A percentile compares a stretch with the other conserved stretches of the same genome.
phyloP scores from a whole-genome alignment of 441 rosid genomes.

The Mallotus repandus region DNA sequence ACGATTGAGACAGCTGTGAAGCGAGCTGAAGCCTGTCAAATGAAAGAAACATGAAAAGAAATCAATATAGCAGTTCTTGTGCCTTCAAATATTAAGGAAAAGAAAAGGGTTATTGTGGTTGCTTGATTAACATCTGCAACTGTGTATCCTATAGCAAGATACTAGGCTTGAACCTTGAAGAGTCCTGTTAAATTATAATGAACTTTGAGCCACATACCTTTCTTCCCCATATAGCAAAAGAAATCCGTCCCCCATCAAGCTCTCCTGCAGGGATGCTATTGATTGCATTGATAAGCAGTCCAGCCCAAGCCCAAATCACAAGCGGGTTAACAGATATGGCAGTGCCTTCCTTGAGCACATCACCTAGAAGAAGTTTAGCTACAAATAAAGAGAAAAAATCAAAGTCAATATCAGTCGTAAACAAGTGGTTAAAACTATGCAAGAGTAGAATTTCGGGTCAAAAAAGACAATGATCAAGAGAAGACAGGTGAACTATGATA shows the following conservation, averaged over 20 bases:
- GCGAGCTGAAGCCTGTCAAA: slow-evolving; percentile 63
- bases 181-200: not conserved
- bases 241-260: slow-evolving; percentile 81
- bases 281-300: slow-evolving; percentile 88
- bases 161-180: not conserved
- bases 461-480: not conserved
- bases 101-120: too few relatives aligned
- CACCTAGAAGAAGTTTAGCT: slow-evolving; percentile 83
- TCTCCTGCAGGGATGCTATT: slow-evolving; percentile 97
- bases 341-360: slow-evolving; percentile 76
- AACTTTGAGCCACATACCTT: slow-evolving; percentile 53
- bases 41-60: slow-evolving; percentile 7
- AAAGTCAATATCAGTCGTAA: not conserved
- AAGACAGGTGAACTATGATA: not conserved
- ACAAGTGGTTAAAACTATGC: not conserved
- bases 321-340: slow-evolving; percentile 83
- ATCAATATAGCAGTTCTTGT: slow-evolving; percentile 9
- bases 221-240: slow-evolving; percentile 92
- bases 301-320: slow-evolving; percentile 96
- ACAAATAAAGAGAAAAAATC: slow-evolving; percentile 18
- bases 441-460: not conserved
- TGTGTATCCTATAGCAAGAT: not conserved
- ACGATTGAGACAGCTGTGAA: slow-evolving; percentile 58
- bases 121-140: too few relatives aligned
- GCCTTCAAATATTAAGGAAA: not conserved